Evolutionary conservation across 352 stramenopile species (phyloP), one percentile per base, ranked within the genome.

Genomic region (Globisporangium uncinulatum): DNA sequence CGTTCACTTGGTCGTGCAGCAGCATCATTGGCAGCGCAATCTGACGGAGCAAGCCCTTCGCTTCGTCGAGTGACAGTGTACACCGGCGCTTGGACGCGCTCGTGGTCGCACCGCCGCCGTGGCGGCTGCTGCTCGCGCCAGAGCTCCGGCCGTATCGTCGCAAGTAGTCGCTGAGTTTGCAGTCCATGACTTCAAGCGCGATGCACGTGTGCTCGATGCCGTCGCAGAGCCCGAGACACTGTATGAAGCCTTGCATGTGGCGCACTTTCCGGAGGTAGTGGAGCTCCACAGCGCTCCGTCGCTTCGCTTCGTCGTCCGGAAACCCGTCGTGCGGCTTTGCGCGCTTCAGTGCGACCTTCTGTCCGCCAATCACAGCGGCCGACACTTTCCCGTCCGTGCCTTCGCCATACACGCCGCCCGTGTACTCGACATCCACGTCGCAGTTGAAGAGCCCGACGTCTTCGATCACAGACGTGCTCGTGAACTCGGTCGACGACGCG

Each of bases 371-470:
- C 54, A 88, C 82, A 15, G 79, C 81, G 17, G 83, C 83, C 8
- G 71, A 76, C 36, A 94, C 83, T 51, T 89, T 90, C 32, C 83
- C 83, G 49, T 94, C 83, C 0, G 83, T 94, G 20, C 83, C 83
- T 87, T 94, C 83, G 36, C 83, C 83, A 52, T 94, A 94, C 29
- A 91, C 69, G 14, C 83, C 81, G 46, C 83, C 83, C 11, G 83
- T 87, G 56, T 86, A 94, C 61, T 94, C 81, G 20, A 89, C 83
- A 41, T 94, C 83, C 7, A 59, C 59, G 48, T 89, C 78, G 47
- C 83, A 94, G 56, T 94, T 94, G 64, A 94, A 94, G 32, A 94
- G 51, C 0, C 83, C 83, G 17, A 94, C 83, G 45, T 94, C 83
- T 56, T 88, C 81, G 51, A 94, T 94, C 44, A 87, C 71, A 0